Conservation (phyloP, 371 early-diverging fungal species). For the Actinomucor elegans region DNA sequence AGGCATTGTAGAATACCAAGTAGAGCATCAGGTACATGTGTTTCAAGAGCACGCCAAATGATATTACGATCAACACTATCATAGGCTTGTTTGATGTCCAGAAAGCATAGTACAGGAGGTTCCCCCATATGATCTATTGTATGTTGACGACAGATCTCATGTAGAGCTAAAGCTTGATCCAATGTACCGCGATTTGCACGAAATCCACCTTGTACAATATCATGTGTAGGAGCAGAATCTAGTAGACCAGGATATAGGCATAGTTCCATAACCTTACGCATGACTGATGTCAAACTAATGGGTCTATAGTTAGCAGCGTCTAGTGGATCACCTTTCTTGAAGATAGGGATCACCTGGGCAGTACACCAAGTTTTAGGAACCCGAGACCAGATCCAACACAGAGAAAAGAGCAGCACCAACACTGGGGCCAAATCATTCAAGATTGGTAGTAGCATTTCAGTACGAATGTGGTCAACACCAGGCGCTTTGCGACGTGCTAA, state of each 20-base stretch:
- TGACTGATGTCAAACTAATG: constrained; percentile 20
- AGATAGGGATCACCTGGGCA: constrained; percentile 25
- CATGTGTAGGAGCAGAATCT: constrained; percentile 7
- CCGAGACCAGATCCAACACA: constrained; percentile 27
- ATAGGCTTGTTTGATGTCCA: constrained; percentile 22
- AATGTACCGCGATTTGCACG: constrained; percentile 20
- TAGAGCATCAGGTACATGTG: too few relatives aligned
- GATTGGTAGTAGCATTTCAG: constrained; percentile 27
- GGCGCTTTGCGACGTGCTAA: constrained; percentile 16
- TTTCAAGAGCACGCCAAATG: too few relatives aligned
- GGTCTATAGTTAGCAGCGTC: constrained; percentile 22
- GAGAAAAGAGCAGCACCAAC: constrained; percentile 2
- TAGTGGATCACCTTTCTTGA: constrained; percentile 20
- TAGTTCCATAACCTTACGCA: constrained; percentile 24
- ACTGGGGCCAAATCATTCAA: neutral
- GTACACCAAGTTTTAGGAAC: constrained; percentile 21
- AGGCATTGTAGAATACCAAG: too few relatives aligned
- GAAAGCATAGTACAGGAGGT: constrained; percentile 10
- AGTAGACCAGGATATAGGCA: neutral
- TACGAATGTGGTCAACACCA: constrained; percentile 24
- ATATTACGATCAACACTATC: constrained; percentile 20
- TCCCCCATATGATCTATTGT: too few relatives aligned
- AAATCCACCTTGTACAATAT: constrained; percentile 38
- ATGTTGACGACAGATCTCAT: neutral
- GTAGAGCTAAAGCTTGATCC: constrained; percentile 7